Conservation (phyloP, 768 basidiomycete species). For the Thelephora aurantiotincta region DNA sequence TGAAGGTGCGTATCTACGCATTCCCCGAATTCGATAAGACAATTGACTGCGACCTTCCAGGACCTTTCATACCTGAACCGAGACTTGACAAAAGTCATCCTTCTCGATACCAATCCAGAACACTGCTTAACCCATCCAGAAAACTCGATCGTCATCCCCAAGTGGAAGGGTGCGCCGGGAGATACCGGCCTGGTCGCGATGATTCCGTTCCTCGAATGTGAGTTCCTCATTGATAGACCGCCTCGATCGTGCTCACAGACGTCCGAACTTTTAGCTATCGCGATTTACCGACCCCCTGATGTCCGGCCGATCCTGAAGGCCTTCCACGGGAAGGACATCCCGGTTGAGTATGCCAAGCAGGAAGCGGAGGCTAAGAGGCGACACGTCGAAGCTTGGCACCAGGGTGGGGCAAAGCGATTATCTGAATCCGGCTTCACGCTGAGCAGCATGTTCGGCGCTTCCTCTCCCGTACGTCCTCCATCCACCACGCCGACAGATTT, state of each 20-base stretch:
- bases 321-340: slow-evolving; percentile 81
- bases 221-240: slow-evolving; percentile 10
- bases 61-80: slow-evolving; percentile 93
- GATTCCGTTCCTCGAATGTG: slow-evolving; percentile 95
- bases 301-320: slow-evolving; percentile 78
- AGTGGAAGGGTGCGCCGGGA: slow-evolving; percentile 74
- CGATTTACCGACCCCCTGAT: slow-evolving; percentile 78
- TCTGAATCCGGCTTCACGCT: slow-evolving; percentile 28
- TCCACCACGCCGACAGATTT: not conserved
- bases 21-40: not conserved
- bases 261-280: slow-evolving; percentile 50
- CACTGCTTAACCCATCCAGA: slow-evolving; percentile 73
- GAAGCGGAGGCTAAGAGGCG: slow-evolving; percentile 72
- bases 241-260: not conserved
- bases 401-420: slow-evolving; percentile 26
- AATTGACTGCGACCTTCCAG: slow-evolving; percentile 19
- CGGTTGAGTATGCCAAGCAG: slow-evolving; percentile 76
- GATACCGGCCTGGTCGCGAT: slow-evolving; percentile 74
- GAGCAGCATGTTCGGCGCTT: slow-evolving; percentile 27
- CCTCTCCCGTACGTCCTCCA: slow-evolving; percentile 15
- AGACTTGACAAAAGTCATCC: slow-evolving; percentile 77
- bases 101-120: slow-evolving; percentile 75
- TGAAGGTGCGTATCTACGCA: slow-evolving; percentile 46
- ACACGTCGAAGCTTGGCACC: slow-evolving; percentile 69
- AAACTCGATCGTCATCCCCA: slow-evolving; percentile 71